These are phyloP conservation scores for Myrmaecium sp. DNA, from an alignment of 2,329 filamentous ascomycete species.

Conservation along the genomic window DNA sequence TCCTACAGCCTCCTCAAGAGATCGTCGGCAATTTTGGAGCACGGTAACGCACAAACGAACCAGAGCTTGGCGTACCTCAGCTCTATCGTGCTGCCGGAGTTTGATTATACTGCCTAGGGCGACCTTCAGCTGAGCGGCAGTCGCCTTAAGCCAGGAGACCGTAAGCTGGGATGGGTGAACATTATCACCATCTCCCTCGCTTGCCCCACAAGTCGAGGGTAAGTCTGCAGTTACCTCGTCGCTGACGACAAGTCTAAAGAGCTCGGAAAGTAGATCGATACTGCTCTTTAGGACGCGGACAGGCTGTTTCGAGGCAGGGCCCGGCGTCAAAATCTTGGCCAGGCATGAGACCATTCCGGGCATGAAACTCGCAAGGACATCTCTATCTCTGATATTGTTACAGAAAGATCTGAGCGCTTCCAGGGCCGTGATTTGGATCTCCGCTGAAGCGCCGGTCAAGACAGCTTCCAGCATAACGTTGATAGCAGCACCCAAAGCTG, in stretches of 20 bases:
- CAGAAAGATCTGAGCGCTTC: conserved; percentile 46
- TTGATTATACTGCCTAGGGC: conserved; percentile 65
- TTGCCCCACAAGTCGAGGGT: conserved; percentile 5
- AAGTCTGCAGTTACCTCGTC: conserved; percentile 23
- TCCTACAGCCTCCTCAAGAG: conserved; percentile 49
- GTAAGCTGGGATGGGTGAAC: conserved; percentile 24
- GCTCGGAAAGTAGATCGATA: conserved; percentile 38
- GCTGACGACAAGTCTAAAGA: conserved; percentile 29
- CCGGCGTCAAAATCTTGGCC: conserved; percentile 55
- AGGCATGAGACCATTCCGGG: conserved; percentile 76
- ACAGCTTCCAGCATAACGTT: conserved; percentile 63
- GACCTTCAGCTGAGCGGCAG: conserved; percentile 63
- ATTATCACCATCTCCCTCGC: conserved; percentile 9
- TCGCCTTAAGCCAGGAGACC: conserved; percentile 60
- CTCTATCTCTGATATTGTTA: conserved; percentile 47
- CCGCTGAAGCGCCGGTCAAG: conserved; percentile 43
- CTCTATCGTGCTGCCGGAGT: conserved; percentile 51
- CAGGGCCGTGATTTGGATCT: conserved; percentile 57
- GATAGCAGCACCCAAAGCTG: conserved; percentile 65
- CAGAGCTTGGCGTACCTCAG: conserved; percentile 51
- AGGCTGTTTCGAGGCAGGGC: conserved; percentile 41
- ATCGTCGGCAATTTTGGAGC: conserved; percentile 60
- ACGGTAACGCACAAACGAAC: conserved; percentile 55
- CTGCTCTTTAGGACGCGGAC: conserved; percentile 48
- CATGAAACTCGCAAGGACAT: conserved; percentile 69